Evolutionary conservation across 75 land plant genomes (phyloP).

Genomic region (Ceratopteris richardii): DNA sequence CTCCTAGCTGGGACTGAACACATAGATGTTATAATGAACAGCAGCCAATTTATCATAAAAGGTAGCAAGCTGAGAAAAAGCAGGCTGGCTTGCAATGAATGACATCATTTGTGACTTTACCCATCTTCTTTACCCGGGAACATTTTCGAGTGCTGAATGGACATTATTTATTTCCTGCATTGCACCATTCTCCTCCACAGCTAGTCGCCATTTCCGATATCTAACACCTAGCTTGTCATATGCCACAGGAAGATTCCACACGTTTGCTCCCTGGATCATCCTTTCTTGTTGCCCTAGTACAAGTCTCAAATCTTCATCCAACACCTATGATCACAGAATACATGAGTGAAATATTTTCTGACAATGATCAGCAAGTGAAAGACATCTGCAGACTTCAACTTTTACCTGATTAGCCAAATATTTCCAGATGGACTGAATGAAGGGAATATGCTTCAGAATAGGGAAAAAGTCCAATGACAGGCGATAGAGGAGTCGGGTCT

Average conservation of each 20-base stretch:
- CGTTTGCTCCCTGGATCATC: conserved; percentile 74
- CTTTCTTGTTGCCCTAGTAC: conserved; percentile 91
- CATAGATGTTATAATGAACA: no score
- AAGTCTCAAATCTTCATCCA: conserved; percentile 85
- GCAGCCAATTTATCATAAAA: no score
- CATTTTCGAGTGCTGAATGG: no score
- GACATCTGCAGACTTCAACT: no score
- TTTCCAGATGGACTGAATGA: conserved; percentile 72
- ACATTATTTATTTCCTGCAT: no score
- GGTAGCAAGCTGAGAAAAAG: no score
- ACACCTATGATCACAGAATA: conserved; percentile 44
- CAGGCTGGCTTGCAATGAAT: no score
- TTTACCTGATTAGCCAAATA: conserved; percentile 80
- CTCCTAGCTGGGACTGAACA: no score
- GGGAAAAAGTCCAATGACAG: conserved; percentile 94
- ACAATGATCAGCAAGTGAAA: no score
- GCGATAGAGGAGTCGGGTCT: conserved; percentile 77
- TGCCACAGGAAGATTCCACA: conserved; percentile 86
- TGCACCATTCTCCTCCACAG: conserved; percentile 24
- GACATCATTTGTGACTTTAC: no score
- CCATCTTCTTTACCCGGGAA: no score
- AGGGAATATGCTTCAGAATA: conserved; percentile 64
- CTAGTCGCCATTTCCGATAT: conserved; percentile 81
- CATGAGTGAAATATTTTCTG: no score
- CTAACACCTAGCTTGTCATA: conserved; percentile 95